phyloP scores from a whole-genome alignment of 306 rosid genomes.

The Purshia tridentata region DNA sequence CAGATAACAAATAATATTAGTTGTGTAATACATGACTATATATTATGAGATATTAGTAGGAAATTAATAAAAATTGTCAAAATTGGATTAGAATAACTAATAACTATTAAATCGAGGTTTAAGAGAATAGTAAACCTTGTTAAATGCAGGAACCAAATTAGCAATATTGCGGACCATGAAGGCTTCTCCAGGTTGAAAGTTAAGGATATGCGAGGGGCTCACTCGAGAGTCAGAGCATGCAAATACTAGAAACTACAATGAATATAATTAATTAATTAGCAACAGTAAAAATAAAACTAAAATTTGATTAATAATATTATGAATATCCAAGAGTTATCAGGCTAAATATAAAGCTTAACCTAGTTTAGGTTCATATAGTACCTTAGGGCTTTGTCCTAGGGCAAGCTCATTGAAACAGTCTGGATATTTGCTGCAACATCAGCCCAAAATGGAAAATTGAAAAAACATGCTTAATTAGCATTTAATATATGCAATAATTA shows the following conservation, averaged over 20 bases:
- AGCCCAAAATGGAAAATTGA: neutral
- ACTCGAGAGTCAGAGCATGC: conserved; percentile 82
- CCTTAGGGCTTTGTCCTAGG: conserved; percentile 54
- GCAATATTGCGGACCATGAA: conserved; percentile 67
- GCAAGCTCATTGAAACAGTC: conserved; percentile 27
- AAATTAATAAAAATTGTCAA: no score
- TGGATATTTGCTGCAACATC: conserved; percentile 39
- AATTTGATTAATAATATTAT: neutral
- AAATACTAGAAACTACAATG: conserved; percentile 57
- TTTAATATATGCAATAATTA: no score
- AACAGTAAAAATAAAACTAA: neutral
- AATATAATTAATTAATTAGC: neutral
- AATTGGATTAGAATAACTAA: neutral
- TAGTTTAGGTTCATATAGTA: neutral
- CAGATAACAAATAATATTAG: neutral
- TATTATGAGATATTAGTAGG: no score
- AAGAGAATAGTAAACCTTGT: conserved; percentile 37
- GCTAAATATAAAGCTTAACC: neutral
- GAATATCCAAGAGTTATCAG: no score
- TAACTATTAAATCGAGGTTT: neutral
- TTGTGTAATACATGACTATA: no score
- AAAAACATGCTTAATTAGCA: neutral
- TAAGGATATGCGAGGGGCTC: conserved; percentile 48
- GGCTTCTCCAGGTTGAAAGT: conserved; percentile 70
- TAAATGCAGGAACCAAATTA: conserved; percentile 58